Base-by-base conservation (phyloP, 169 alveolate genomes). In the Eimeria praecox region DNA sequence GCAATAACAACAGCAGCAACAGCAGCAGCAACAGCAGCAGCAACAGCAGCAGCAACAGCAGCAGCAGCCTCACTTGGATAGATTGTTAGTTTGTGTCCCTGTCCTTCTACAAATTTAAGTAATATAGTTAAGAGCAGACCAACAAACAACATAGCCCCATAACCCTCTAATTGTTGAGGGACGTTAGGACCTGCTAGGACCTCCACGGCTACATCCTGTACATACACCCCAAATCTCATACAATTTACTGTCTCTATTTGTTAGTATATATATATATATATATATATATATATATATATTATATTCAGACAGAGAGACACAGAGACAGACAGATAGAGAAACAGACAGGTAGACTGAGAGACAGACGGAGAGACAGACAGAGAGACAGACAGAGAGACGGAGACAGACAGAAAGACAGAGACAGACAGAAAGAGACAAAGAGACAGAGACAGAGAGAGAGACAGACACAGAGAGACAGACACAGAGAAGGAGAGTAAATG, bases 131-230 rank as follows among this genome's bases (percentile, higher is more conserved):
- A 24, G 27, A 82, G 33, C 5, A 82, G 30, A 44, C 90, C 90
- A 0, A 52, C 71, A 30, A 64, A 59, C 73, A 82, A 42, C 66
- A 52, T 9, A 46, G 33, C 27, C 14, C 22, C 33, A 52, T 82
- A 82, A 8, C 73, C 46, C 49, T 82, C 27, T 30, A 82, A 27
- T 42, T 49, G 90, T n/a, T 44, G 49, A 8, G 49, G 22, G 49
- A 27, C 18, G 40, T 44, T 46, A 73, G 62, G 46, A 2, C 71
- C 90, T 27, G 90, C 66, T 27, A 82, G 44, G 3, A 52, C 35
- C 73, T 82, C 90, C 22, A 82, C 90, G 3, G 46, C 71, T 12
- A 46, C 54, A 46, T 82, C 90, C 90, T 82, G 90, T 9, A 82
- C 12, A 42, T 42, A 78, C 59, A 78, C 49, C 62, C 64, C 38